Percentiles rank a stretch among this genome's conserved stretches.
Conservation (phyloP, 2,329 filamentous ascomycete genomes). For the Cladosporium colombiae region DNA sequence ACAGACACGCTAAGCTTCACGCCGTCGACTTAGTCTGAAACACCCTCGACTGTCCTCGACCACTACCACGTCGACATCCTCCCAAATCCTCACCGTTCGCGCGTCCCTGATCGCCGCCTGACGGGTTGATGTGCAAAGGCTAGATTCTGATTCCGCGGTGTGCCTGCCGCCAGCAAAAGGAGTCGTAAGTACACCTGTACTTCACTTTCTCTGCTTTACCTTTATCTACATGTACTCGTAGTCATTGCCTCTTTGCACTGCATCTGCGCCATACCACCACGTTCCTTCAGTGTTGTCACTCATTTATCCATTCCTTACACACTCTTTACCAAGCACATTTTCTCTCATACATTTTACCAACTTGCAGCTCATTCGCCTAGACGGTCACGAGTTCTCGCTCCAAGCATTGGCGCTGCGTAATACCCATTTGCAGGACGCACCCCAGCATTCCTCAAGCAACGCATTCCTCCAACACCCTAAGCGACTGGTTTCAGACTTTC, state of each 20-base stretch:
- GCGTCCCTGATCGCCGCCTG: not conserved
- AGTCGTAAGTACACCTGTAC: not conserved
- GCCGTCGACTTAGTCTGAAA: conserved; percentile 4
- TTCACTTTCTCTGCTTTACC: not conserved
- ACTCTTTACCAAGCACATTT: not conserved
- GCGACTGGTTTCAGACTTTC: conserved; percentile 7
- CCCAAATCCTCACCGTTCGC: not conserved
- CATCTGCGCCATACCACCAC: not conserved
- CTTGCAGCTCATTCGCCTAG: not conserved
- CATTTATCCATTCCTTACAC: not conserved
- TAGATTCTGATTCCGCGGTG: not conserved
- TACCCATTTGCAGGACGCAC: not conserved
- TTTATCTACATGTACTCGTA: not conserved
- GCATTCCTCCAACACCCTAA: conserved; percentile 12
- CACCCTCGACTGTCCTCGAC: not conserved
- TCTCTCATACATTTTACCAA: not conserved
- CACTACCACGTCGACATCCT: not conserved
- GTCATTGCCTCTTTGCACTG: not conserved
- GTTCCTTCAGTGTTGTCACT: not conserved
- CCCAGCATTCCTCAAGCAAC: conserved; percentile 14
- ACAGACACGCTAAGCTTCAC: conserved; percentile 3
- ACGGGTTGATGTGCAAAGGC: not conserved
- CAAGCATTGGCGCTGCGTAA: conserved; percentile 10
- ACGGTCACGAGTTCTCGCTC: not conserved
- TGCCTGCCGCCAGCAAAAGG: not conserved